Conservation (phyloP, 306 rosid genomes). For the barrel medic (Medicago truncatula) region MtrunA17r5.0-ANR NC_053049.1:26664001-26664500, state of each 20-base stretch:
- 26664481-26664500: conserved; percentile 44
- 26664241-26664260: neutral
- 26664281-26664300: conserved; percentile 43
- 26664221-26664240: neutral
- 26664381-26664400: conserved; percentile 33
- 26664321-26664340: conserved; percentile 29
- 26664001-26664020: conserved; percentile 11
- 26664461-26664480: conserved; percentile 30
- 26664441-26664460: conserved; percentile 38
- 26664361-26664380: conserved; percentile 29
- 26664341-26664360: conserved; percentile 37
- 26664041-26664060: neutral
- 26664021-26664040: neutral
- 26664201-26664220: conserved; percentile 35
- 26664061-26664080: conserved; percentile 33
- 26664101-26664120: conserved; percentile 22
- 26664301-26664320: conserved; percentile 42
- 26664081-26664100: conserved; percentile 39
- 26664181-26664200: conserved; percentile 63
- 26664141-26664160: conserved; percentile 56
- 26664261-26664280: neutral
- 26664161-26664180: conserved; percentile 46
- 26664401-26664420: conserved; percentile 41
- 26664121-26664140: conserved; percentile 41
- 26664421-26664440: neutral